Base-by-base conservation (phyloP, 1,139 yeast genomes). In the Groenewaldozyma auringiensis region DNA sequence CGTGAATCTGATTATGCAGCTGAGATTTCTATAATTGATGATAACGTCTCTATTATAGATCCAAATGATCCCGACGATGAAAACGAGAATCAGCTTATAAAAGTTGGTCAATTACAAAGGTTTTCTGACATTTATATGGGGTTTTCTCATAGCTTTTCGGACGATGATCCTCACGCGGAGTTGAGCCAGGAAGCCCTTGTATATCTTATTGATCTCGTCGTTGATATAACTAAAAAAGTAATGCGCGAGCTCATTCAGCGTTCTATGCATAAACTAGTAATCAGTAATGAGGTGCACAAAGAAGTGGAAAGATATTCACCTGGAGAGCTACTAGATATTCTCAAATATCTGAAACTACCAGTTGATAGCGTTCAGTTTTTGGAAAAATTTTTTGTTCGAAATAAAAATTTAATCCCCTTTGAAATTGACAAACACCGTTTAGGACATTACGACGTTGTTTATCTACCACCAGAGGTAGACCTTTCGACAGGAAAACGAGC, bases 1-100 rank as follows among this genome's bases (percentile, higher is more conserved):
- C 62, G 74, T 59, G 85, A 79, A 56, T 75, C 75, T 37, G 57
- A 59, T 4, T 79, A 75, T 50, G 66, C 71, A 1, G 17, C 27
- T 4, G 17, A 33, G 17, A 37, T 47, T 18, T 37, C 21, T 16
- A 17, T 34, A 9, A 4, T 8, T 20, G 50, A 44, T 16, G 47
- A 41, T 18, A 25, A 29, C 6, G 9, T 25, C 6, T 11, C 29
- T 11, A 11, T 25, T 25, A 11, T 25, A 8, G 29, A 6, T 25
- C 29, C 29, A 8, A 11, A 8, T 8, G 29, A 25, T 25, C 9
- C 11, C 11, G 34, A 33, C 9, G 17, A 27, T 16, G n/a, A 13
- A 14, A n/a, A 16, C 3, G 33, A 43, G 11, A 25, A 31, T 4
- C 18, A 16, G 25, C 42, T 16, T 17, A 14, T 32, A 22, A 2